Conservation (phyloP, 2,329 filamentous ascomycete genomes). For the Ophiostoma novo-ulmi region DNA sequence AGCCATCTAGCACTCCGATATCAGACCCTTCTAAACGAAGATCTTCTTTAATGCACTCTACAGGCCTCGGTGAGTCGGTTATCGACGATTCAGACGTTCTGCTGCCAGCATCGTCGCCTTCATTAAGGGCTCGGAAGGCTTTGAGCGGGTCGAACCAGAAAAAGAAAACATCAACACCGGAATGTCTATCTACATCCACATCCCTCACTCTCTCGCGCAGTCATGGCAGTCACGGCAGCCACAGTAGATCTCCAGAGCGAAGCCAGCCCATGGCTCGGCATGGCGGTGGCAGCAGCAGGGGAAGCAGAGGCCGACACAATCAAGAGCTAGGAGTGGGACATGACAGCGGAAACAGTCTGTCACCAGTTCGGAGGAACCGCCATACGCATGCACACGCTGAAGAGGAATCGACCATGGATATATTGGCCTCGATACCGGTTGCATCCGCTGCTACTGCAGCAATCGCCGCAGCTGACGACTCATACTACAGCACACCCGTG, state of each 20-base stretch:
- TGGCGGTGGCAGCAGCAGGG: neutral
- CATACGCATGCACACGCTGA: neutral
- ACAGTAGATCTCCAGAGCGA: slow-evolving; percentile 33
- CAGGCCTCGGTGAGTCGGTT: slow-evolving; percentile 29
- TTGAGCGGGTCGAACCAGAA: slow-evolving; percentile 27
- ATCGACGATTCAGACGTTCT: slow-evolving; percentile 29
- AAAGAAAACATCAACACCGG: slow-evolving; percentile 34
- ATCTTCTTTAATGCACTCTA: slow-evolving; percentile 24
- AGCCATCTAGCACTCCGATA: slow-evolving; percentile 45
- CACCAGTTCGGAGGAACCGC: neutral
- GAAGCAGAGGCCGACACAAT: neutral
- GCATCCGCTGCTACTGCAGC: neutral
- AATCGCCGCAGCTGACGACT: neutral
- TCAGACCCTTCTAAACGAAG: slow-evolving; percentile 35
- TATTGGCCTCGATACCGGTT: neutral
- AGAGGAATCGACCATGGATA: neutral
- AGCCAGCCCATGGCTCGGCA: slow-evolving; percentile 23
- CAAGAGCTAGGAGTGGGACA: neutral
- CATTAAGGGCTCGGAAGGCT: slow-evolving; percentile 29
- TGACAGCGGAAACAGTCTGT: slow-evolving; percentile 19
- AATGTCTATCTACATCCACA: slow-evolving; percentile 29
- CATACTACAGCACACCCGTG: neutral
- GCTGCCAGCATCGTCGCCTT: slow-evolving; percentile 19
- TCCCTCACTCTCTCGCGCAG: slow-evolving; percentile 41
- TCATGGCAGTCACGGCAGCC: slow-evolving; percentile 41